Evolutionary conservation across 139 green algal species (phyloP).

Genomic region (Trebouxia sp.): DNA sequence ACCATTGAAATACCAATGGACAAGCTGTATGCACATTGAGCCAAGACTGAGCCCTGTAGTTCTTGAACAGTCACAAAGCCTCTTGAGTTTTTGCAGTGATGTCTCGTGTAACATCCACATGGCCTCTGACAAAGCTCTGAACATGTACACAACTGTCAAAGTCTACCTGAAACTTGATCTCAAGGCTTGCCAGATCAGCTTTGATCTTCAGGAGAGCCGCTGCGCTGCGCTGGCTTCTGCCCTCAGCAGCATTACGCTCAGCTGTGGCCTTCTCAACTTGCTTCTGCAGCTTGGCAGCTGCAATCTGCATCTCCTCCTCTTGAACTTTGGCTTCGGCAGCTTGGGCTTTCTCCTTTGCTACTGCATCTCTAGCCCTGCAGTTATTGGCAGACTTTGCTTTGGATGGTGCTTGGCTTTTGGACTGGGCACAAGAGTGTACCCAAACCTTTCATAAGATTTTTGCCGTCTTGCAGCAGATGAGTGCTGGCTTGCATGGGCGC

Average conservation of each 20-base stretch:
- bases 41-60: too few species aligned
- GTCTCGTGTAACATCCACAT: too few species aligned
- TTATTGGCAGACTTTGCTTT: too few species aligned
- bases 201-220: slow-evolving; percentile 9
- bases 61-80: too few species aligned
- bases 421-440: too few species aligned
- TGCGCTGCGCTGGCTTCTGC: background rate
- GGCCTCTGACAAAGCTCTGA: too few species aligned
- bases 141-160: background rate
- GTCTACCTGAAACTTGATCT: slow-evolving; percentile 25
- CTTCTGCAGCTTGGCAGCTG: slow-evolving; percentile 4
- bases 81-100: too few species aligned
- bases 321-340: background rate
- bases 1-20: too few species aligned
- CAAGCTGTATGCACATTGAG: too few species aligned
- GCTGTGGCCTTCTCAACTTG: slow-evolving; percentile 1
- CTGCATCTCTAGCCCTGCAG: background rate
- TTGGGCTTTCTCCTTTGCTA: slow-evolving; percentile 4
- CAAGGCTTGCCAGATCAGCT: background rate
- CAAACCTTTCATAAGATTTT: background rate
- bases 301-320: background rate
- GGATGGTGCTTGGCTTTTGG: too few species aligned
- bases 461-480: too few species aligned
- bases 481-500: too few species aligned
- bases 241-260: slow-evolving; percentile 14